A percentile compares a stretch with the other conserved stretches of the same genome.
phyloP scores from a whole-genome alignment of 2,329 filamentous ascomycete species.

The Cryphonectria radicalis region DNA sequence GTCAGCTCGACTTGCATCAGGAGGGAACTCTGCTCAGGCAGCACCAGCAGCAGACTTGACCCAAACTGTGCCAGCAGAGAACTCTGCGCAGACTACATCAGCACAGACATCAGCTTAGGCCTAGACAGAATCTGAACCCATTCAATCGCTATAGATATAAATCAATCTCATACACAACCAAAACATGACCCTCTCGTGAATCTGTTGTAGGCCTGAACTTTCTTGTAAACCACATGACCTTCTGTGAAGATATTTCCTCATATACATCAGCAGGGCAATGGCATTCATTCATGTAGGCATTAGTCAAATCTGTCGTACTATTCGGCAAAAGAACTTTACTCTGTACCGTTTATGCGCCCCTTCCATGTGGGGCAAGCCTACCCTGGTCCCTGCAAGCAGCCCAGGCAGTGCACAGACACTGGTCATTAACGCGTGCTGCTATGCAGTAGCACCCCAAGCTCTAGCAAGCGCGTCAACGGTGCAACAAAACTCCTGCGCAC shows the following conservation, averaged over 20 bases:
- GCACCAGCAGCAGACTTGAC: not conserved
- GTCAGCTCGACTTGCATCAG: not conserved
- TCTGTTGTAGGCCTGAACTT: not conserved
- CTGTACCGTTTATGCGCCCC: not conserved
- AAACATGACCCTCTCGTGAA: not conserved
- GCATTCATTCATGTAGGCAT: not conserved
- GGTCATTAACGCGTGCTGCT: conserved; percentile 9
- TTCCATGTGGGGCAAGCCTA: not conserved
- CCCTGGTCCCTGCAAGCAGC: conserved; percentile 9
- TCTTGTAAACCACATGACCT: not conserved
- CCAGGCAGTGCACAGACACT: not conserved
- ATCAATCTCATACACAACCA: not conserved
- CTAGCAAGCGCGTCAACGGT: conserved; percentile 6
- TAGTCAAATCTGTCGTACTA: not conserved
- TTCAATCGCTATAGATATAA: not conserved
- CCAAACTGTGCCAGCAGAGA: not conserved
- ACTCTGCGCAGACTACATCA: not conserved
- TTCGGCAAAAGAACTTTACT: not conserved
- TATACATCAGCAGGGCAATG: not conserved
- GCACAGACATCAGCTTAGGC: not conserved
- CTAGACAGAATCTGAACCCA: not conserved
- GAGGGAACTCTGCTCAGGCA: not conserved
- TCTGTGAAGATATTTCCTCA: not conserved
- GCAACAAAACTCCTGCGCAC: conserved; percentile 5
- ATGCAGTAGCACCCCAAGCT: conserved; percentile 1